Base-by-base conservation (phyloP, 2,329 filamentous ascomycete genomes). In the Cordyceps tenuipes region DNA sequence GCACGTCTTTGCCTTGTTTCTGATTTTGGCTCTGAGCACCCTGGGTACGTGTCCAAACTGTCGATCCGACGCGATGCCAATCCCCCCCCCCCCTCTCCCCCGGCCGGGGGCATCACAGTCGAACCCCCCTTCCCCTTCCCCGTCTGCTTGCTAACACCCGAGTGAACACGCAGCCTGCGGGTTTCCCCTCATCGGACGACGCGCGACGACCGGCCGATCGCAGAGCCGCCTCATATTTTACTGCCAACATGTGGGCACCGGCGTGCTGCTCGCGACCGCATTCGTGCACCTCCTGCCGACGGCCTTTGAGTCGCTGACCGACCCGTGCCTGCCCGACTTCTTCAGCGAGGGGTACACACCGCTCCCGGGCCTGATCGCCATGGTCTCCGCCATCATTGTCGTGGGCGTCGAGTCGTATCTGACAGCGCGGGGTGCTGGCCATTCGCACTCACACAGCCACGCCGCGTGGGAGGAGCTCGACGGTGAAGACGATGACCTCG, bases 381-480 rank as follows among this genome's bases (percentile, higher is more conserved):
- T 96, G 89, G 73, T 86, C 10, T 86, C 89, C 12, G 89, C 90
- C n/a, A 79, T 96, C 62, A 76, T 89, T 4, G 91, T 97, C 3
- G 90, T 96, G 7, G 83, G 85, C 2, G 82, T 97, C 57, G 93
- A 97, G 72, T 96, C 94, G 75, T 91, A 91, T 71, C 86, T 97
- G 66, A 91, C 91, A 0, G 88, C 87, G 2, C 75, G 83, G 59
- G 84, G 84, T 48, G 85, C 84, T 1, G 78, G 82, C 1, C 84
- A 85, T 67, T 82, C 81, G 1, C 82, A 86, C 67, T 79, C 81
- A 1, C 83, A 86, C 64, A 71, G 76, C 36, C 76, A 76, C 59
- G 69, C 69, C 29, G 47, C 72, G 39, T 82, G 78, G 74, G 79
- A 81, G 39, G 77, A 78, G 3, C 75, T 77, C 17, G 75, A 77